Evolutionary conservation across 164 flowering plant genomes (phyloP).

Genomic region (Tinospora cordifolia): DNA sequence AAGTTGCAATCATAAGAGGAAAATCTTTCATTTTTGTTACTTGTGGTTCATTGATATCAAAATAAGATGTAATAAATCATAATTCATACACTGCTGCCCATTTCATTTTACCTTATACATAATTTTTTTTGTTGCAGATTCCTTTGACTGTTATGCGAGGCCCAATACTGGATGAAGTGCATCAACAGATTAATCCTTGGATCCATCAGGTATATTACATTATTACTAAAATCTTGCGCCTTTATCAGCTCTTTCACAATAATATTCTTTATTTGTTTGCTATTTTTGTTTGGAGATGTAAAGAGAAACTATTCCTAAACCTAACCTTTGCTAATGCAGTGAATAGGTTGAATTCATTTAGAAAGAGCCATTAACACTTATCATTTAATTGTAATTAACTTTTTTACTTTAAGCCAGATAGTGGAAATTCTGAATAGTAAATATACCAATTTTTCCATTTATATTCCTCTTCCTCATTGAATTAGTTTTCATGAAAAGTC

Average conservation of each 20-base stretch:
- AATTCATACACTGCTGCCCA: neutral
- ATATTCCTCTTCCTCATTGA: too few species aligned
- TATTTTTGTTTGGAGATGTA: neutral
- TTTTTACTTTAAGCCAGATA: neutral
- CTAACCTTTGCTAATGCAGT: too few species aligned
- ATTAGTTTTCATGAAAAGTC: too few species aligned
- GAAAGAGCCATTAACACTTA: neutral
- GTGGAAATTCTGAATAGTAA: neutral
- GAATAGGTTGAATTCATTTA: neutral
- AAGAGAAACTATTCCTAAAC: too few species aligned
- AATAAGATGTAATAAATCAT: neutral
- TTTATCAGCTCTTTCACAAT: neutral
- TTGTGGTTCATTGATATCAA: neutral
- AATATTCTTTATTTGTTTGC: neutral
- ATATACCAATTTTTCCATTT: neutral
- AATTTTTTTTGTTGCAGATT: conserved; percentile 35
- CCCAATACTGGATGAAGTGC: conserved; percentile 77
- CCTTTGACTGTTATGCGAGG: conserved; percentile 59
- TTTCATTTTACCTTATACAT: neutral
- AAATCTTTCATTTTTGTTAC: neutral
- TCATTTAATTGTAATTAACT: neutral
- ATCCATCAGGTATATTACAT: conserved; percentile 59
- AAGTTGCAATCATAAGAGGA: neutral
- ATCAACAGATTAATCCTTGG: conserved; percentile 69
- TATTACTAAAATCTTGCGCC: neutral